Evolutionary conservation across 1,284 basidiomycete genomes (phyloP).

Genomic region (Cerioporus squamosus): DNA sequence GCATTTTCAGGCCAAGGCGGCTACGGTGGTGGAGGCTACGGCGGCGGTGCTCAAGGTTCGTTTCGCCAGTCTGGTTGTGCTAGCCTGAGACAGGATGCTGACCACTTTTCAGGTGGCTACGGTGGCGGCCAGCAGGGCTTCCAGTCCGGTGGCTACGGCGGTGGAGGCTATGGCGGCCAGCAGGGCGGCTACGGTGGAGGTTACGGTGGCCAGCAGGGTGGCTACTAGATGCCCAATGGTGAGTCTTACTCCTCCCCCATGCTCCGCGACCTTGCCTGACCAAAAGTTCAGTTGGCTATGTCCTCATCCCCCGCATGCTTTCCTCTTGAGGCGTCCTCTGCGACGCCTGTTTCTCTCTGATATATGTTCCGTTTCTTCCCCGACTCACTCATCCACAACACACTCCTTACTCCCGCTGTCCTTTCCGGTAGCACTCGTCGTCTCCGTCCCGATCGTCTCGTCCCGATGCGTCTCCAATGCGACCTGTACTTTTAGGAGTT

Average conservation of each 20-base stretch:
- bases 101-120: conserved; percentile 25
- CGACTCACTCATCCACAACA: conserved; percentile 43
- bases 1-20: conserved; percentile 25
- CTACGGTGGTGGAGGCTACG: conserved; percentile 34
- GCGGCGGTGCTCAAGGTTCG: conserved; percentile 26
- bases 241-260: background rate
- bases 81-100: background rate
- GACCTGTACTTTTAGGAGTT: conserved; percentile 49
- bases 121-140: conserved; percentile 9
- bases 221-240: conserved; percentile 24
- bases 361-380: conserved; percentile 27
- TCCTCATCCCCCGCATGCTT: background rate
- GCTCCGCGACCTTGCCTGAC: background rate
- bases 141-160: conserved; percentile 17
- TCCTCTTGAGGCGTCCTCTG: background rate
- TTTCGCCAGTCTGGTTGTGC: conserved; percentile 10
- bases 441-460: conserved; percentile 39
- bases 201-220: conserved; percentile 13
- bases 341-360: conserved; percentile 18
- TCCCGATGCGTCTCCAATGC: conserved; percentile 37
- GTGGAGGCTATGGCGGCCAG: conserved; percentile 21
- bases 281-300: background rate
- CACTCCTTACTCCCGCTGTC: conserved; percentile 38
- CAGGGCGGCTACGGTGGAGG: conserved; percentile 5
- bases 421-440: conserved; percentile 43